Percentiles rank a stretch among this genome's conserved stretches.
phyloP scores from a whole-genome alignment of 2,329 filamentous ascomycete species.

The Aspergillus glaucus region DNA sequence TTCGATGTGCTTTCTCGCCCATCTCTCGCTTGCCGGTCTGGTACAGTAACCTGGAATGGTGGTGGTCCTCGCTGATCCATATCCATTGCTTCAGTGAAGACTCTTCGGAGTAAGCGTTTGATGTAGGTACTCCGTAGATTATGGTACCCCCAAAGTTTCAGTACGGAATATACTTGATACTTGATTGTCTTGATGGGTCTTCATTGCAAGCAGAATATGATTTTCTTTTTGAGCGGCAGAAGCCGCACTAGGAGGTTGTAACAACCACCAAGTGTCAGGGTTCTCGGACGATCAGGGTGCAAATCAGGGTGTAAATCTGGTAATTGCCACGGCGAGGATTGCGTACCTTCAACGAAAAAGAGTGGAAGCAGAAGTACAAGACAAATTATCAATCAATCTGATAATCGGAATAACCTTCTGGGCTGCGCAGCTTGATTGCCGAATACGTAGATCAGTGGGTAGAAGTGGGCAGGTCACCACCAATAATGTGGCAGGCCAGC shows the following conservation, averaged over 20 bases:
- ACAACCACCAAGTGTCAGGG: not conserved
- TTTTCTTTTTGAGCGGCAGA: not conserved
- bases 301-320: not conserved
- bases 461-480: not conserved
- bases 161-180: not conserved
- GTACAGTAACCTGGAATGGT: not conserved
- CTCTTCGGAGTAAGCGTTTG: not conserved
- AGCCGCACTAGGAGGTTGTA: not conserved
- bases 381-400: not conserved
- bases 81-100: not conserved
- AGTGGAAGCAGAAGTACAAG: not conserved
- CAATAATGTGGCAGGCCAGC: not conserved
- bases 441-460: not conserved
- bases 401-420: not conserved
- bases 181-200: not conserved
- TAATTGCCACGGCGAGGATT: not conserved
- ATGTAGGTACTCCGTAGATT: not conserved
- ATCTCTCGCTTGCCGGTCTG: not conserved
- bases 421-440: not conserved
- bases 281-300: conserved; percentile 4
- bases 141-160: not conserved
- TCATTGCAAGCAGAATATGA: not conserved
- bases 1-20: not conserved
- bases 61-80: not conserved
- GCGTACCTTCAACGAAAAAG: not conserved